Evolutionary conservation across 257 asterid genomes (phyloP).

Genomic region (Solanum phureja): DNA sequence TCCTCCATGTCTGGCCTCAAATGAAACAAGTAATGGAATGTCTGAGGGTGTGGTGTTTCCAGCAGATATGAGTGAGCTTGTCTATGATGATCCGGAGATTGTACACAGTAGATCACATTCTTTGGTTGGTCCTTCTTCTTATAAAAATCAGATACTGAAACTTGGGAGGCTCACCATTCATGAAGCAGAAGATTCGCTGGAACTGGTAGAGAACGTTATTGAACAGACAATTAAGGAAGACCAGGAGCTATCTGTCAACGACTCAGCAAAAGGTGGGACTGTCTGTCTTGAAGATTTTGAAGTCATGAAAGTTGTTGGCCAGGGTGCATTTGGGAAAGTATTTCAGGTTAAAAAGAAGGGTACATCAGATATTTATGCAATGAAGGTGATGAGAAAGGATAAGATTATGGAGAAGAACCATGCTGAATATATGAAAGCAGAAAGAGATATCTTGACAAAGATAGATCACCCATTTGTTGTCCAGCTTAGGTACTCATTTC

Average conservation of each 20-base stretch:
- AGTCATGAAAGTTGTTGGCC: conserved; percentile 50
- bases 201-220: conserved; percentile 21
- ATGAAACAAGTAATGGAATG: conserved; percentile 17
- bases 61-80: conserved; percentile 26
- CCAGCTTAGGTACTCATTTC: conserved; percentile 62
- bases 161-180: conserved; percentile 45
- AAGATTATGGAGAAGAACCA: conserved; percentile 66
- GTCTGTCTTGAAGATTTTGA: conserved; percentile 52
- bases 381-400: conserved; percentile 77
- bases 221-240: conserved; percentile 20
- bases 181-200: conserved; percentile 37
- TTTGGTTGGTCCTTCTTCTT: conserved; percentile 52
- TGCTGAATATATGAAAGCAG: conserved; percentile 48
- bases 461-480: conserved; percentile 58
- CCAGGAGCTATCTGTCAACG: conserved; percentile 11
- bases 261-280: conserved; percentile 11
- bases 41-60: conserved; percentile 7
- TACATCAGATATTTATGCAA: conserved; percentile 47
- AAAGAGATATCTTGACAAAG: conserved; percentile 57
- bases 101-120: conserved; percentile 56
- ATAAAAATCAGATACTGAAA: conserved; percentile 38
- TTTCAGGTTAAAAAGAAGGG: conserved; percentile 51
- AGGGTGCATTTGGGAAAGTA: conserved; percentile 67
- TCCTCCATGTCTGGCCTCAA: conserved; percentile 20
- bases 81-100: conserved; percentile 53